Evolutionary conservation across 441 rosid species (phyloP), one percentile per base, ranked within the genome.

Genomic region (Pelargonium australe): DNA sequence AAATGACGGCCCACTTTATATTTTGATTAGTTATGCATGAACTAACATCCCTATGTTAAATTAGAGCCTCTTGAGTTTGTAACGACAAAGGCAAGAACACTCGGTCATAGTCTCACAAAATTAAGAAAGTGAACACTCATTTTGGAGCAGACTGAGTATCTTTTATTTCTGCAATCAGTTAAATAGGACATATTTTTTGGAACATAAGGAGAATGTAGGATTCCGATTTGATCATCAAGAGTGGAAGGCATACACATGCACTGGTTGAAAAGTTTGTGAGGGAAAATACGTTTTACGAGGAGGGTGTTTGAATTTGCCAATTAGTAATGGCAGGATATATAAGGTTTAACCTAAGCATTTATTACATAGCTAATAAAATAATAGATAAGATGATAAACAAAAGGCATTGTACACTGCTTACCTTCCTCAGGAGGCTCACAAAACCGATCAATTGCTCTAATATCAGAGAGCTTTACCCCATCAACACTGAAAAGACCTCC

Each of bases 401-500:
- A 49, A 37, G 5, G 5, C 12, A 13, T 8, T 23, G 12, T 57
- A 19, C 7, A 9, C 63, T 57, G 44, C 70, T 72, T 80, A 94
- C 99, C 99, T 90, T 95, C 99, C 81, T 95, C 98, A 0, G 96
- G 97, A 77, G 99, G 99, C 84, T 95, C 99, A 65, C 97, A 87
- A 79, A 95, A 92, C 23, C 99, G 81, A 78, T 95, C 89, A 37
- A 95, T 85, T 60, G 91, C 89, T 79, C 75, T 82, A 72, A 95
- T 92, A 67, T 92, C 97, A 5, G 95, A 85, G 53, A 95, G 89
- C 75, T 92, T 92, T 66, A 95, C 98, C 47, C 98, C 99, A 47
- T 95, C 99, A 10, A 85, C 89, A 78, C 98, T 95, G 72, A 95
- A 95, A 69, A 95, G 96, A 68, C 98, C 99, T 76, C 98, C 99